A percentile compares a stretch with the other conserved stretches of the same genome.
Conservation (phyloP, 2,329 filamentous ascomycete genomes). For the Apiospora marii region DNA sequence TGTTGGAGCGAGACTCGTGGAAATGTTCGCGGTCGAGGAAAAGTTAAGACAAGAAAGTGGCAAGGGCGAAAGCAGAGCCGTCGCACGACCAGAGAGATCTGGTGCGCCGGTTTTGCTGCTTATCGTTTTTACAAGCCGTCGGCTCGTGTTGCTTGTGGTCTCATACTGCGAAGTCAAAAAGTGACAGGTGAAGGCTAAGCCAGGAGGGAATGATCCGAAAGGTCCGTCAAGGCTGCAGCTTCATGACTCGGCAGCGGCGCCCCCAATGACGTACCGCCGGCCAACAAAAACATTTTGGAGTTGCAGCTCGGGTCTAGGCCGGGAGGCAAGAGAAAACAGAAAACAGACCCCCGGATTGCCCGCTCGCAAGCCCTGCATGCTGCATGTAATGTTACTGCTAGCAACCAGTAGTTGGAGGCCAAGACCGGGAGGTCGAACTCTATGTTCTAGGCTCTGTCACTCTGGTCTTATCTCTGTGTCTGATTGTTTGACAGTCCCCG, state of each 20-base stretch:
- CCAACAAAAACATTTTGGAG: no score
- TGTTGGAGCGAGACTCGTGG: neutral
- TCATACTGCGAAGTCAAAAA: conserved; percentile 3
- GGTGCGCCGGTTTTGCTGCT: neutral
- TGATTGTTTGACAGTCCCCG: no score
- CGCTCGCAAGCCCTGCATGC: neutral
- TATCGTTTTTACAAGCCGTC: neutral
- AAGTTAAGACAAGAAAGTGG: neutral
- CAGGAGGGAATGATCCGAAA: neutral
- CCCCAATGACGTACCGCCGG: neutral
- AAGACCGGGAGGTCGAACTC: neutral
- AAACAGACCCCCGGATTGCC: neutral
- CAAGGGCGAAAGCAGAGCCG: neutral
- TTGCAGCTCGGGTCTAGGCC: neutral
- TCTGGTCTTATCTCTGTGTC: neutral
- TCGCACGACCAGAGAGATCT: neutral
- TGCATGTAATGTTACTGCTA: neutral
- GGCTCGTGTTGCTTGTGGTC: neutral
- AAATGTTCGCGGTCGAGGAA: neutral
- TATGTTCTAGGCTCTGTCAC: neutral
- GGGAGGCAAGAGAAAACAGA: neutral
- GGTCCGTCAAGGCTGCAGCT: neutral
- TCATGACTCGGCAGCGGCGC: neutral
- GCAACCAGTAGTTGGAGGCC: no score
- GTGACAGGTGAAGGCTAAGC: neutral